Base-by-base conservation (phyloP, 306 rosid genomes). In the Hippophae rhamnoides region DNA sequence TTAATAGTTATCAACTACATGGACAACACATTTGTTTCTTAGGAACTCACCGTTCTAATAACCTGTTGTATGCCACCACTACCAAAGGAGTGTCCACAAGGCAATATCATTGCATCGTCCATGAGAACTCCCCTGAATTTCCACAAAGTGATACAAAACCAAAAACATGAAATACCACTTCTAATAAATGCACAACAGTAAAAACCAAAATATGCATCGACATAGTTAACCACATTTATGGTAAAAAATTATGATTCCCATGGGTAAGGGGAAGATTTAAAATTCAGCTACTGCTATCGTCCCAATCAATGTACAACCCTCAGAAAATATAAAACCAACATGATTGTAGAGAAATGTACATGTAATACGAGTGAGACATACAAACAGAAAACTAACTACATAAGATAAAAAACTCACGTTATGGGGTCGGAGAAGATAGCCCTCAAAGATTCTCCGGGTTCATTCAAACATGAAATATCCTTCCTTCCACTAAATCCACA, bases 41-140 rank as follows among this genome's bases (percentile, higher is more conserved):
- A 77, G 77, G 69, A 80, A 79, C 97, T 86, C 92, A 93, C 99
- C 89, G 77, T 71, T 77, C 89, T 84, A 72, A 79, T 69, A 74
- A 89, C 97, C 40, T 82, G 95, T 60, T 84, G 85, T 74, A 89
- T 81, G 73, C 99, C 99, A 57, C 85, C 84, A 47, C 94, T 76
- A 38, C 99, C 87, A 54, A 88, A 93, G 57, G 99, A 93, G 81
- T 93, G 99, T n/a, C 99, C 99, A 61, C 99, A 93, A 43, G 99
- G 89, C 72, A 93, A 76, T 84, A 93, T 93, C 95, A 93, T 77
- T 9, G 99, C 99, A 59, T 93, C 99, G 47, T 93, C 94, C 99
- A 93, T 93, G 27, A 93, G 94, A 66, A 82, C 75, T 50, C 96
- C 90, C 70, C 99, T 93, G 81, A 51, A 79, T 67, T 73, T 59